phyloP scores from a whole-genome alignment of 371 early-diverging fungal genomes.

The Mucor saturninus region DNA sequence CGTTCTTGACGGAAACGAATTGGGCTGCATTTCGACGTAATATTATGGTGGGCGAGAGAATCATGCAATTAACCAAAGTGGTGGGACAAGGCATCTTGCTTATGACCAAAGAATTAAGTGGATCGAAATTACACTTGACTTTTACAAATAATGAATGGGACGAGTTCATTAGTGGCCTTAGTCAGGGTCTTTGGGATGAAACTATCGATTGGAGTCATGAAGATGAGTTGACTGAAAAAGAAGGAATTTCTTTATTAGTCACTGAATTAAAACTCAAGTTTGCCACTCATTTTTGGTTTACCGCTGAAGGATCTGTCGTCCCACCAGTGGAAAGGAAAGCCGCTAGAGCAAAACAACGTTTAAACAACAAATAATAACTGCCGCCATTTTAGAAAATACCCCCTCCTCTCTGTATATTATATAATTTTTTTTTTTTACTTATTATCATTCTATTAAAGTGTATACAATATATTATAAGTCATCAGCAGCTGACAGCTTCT shows the following conservation, averaged over 20 bases:
- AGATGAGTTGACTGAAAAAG: constrained; percentile 10
- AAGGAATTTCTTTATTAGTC: constrained; percentile 23
- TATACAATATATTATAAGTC: too few species aligned
- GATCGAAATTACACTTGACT: constrained; percentile 53
- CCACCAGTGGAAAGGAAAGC: constrained; percentile 25
- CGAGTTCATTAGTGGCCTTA: constrained; percentile 48
- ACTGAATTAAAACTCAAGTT: constrained; percentile 31
- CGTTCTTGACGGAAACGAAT: constrained; percentile 44
- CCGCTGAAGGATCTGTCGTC: constrained; percentile 22
- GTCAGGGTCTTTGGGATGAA: constrained; percentile 41
- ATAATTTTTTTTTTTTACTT: too few species aligned
- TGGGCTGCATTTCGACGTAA: constrained; percentile 59
- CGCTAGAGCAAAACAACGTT: constrained; percentile 25
- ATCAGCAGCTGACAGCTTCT: too few species aligned
- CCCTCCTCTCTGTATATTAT: background rate
- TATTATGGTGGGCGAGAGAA: constrained; percentile 54
- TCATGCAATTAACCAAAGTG: constrained; percentile 46
- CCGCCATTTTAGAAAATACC: background rate
- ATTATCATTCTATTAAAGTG: too few species aligned
- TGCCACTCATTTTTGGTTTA: constrained; percentile 39
- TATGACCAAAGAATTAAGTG: constrained; percentile 57
- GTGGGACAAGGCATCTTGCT: constrained; percentile 51
- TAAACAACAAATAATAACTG: background rate
- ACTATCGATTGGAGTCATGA: constrained; percentile 41
- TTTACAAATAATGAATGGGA: constrained; percentile 60